These are phyloP conservation scores for Esteya vermicola DNA, from an alignment of 2,329 filamentous ascomycete genomes.

Conservation along the genomic window DNA sequence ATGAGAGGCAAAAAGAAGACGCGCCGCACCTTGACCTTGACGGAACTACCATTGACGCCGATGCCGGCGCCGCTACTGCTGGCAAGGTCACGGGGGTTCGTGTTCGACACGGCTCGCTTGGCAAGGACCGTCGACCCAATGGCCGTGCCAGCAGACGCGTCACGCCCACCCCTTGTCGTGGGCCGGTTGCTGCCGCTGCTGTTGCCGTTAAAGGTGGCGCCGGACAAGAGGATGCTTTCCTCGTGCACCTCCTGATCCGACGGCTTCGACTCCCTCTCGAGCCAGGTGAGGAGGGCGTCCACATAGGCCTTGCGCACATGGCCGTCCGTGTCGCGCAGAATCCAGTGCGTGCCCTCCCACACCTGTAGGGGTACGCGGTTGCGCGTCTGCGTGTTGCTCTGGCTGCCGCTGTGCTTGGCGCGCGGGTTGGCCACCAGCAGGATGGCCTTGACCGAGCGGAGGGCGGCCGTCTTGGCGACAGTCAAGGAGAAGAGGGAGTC, in stretches of 20 bases:
- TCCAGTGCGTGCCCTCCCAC: constrained; percentile 96
- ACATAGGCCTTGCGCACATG: constrained; percentile 73
- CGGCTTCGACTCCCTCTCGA: constrained; percentile 62
- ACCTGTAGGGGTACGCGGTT: constrained; percentile 65
- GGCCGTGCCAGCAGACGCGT: constrained; percentile 15
- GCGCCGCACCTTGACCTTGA: constrained; percentile 26
- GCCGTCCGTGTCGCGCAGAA: constrained; percentile 65
- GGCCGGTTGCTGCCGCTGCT: constrained; percentile 18
- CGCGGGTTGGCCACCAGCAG: constrained; percentile 65
- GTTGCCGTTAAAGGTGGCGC: background rate
- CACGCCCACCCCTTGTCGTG: constrained; percentile 25
- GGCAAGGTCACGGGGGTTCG: constrained; percentile 44
- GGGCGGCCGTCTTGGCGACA: constrained; percentile 46
- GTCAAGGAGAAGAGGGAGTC: constrained; percentile 40
- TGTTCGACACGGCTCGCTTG: constrained; percentile 54
- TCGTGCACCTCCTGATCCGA: constrained; percentile 49
- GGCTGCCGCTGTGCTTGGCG: constrained; percentile 41
- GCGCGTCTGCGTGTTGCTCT: constrained; percentile 53
- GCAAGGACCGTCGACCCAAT: constrained; percentile 18
- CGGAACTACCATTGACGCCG: constrained; percentile 13
- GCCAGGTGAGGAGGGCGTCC: constrained; percentile 72
- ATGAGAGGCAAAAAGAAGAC: constrained; percentile 70
- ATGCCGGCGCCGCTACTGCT: background rate
- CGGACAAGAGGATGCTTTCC: constrained; percentile 20
- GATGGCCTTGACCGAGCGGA: constrained; percentile 71